Base-by-base conservation (phyloP, 2,329 filamentous ascomycete genomes). In the Colletotrichum euphorbiae region DNA sequence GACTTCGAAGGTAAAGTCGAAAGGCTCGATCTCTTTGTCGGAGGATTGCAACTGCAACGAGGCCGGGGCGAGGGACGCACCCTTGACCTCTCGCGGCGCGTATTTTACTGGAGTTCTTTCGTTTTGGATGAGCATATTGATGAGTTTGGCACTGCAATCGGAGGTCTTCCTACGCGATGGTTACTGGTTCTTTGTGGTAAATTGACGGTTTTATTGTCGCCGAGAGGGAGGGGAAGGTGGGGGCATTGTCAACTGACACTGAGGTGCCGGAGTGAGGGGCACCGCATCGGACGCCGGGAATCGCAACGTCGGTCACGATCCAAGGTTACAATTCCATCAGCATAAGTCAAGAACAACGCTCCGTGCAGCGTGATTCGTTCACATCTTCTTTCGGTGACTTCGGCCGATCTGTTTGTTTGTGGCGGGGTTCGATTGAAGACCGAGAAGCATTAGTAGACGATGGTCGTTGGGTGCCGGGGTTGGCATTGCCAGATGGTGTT, bases 1-100 rank as follows among this genome's bases (percentile, higher is more conserved):
- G 0, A 86, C 82, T 74, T 92, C 87, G 70, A 93, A 91, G 0
- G 82, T 82, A 74, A 92, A 93, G 15, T 83, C 77, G 67, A 88
- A 87, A 0, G 81, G 77, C 77, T 66, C 66, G 8, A 56, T 55
- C 40, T 61, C 60, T 19, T 36, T 55, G 40, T 51, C 54, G 11
- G 66, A 65, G 17, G 66, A 69, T 50, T 55, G 46, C 31, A 69
- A 61, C 55, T 66, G 40, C 24, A 69, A 24, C 4, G 66, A 69
- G 19, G 46, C 42, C 33, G 57, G 28, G 38, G 40, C 38, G 43
- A 45, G 33, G 11, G 45, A 28, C n/a, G 45, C 55, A 11, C 48
- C 33, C 58, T 48, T 55, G 33, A 46, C 54, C 62, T 60, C 66
- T 55, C 48, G 54, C 52, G 55, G 66, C n/a, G 62, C 62, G 51